A percentile compares a stretch with the other conserved stretches of the same genome.
Evolutionary conservation across 2,329 filamentous ascomycete genomes (phyloP).

Genomic region (Sporothrix curviconia): DNA sequence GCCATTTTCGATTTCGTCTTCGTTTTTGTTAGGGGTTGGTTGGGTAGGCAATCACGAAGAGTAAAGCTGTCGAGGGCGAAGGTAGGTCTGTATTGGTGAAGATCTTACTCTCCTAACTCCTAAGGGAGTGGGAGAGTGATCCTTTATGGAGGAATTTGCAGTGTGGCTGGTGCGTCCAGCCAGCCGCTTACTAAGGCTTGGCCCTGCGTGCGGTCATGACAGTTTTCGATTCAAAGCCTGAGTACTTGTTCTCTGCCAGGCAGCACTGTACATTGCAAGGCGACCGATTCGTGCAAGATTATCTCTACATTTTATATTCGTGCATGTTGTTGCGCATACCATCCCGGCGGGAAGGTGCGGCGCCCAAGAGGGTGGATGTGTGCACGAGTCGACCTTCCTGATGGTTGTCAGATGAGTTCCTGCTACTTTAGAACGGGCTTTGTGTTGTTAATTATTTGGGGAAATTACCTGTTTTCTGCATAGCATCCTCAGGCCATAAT

Average conservation of each 20-base stretch:
- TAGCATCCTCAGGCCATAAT: background rate
- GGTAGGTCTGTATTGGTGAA: no score
- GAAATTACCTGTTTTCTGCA: background rate
- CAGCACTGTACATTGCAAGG: background rate
- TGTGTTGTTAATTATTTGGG: background rate
- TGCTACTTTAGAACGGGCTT: background rate
- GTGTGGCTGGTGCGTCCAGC: no score
- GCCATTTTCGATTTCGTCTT: background rate
- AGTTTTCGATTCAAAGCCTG: constrained; percentile 3
- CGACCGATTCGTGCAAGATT: background rate
- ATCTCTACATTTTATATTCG: constrained; percentile 1
- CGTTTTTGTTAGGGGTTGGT: no score
- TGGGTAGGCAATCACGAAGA: no score
- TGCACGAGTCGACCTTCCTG: background rate
- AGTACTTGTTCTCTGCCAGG: background rate
- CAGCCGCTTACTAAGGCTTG: no score
- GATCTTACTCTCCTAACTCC: no score
- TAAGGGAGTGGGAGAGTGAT: no score
- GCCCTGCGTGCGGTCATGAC: no score
- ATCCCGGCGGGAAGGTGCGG: constrained; percentile 1
- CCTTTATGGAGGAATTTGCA: no score
- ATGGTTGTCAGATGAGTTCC: constrained; percentile 2
- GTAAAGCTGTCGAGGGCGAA: no score
- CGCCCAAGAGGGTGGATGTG: constrained; percentile 1
- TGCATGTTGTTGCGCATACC: background rate